Percentiles rank a stretch among this genome's conserved stretches.
Conservation (phyloP, 2,329 filamentous ascomycete genomes). For the Trichoderma atrobrunneum region DNA sequence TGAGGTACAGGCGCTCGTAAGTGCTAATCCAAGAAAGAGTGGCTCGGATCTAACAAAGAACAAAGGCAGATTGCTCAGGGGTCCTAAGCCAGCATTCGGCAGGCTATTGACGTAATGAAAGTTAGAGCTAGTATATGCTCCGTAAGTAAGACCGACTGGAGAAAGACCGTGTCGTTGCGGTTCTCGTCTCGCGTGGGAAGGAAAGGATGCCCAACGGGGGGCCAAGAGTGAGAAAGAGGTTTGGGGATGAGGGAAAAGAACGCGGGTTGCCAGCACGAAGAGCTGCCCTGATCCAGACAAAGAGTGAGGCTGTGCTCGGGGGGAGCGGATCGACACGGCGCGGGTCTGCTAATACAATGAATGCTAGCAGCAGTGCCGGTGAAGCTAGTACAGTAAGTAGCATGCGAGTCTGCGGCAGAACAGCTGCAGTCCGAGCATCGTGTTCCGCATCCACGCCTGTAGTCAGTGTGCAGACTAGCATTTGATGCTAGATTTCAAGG, state of each 20-base stretch:
- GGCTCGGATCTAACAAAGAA: background rate
- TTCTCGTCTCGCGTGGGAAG: background rate
- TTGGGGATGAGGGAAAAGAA: background rate
- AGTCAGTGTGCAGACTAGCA: background rate
- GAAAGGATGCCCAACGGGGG: background rate
- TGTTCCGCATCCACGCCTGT: background rate
- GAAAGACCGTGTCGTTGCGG: slow-evolving; percentile 5
- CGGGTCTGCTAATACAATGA: background rate
- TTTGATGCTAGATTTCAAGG: background rate
- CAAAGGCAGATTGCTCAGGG: background rate
- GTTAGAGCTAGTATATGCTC: background rate
- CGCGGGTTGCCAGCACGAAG: background rate
- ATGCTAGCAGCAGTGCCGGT: background rate
- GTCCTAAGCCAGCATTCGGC: background rate
- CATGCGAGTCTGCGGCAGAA: background rate
- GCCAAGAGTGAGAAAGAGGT: background rate
- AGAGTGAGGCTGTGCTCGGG: slow-evolving; percentile 18
- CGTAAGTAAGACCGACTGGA: background rate
- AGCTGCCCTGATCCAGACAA: background rate
- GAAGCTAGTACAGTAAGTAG: background rate
- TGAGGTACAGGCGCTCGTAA: background rate
- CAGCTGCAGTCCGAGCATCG: background rate
- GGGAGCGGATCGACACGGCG: slow-evolving; percentile 13
- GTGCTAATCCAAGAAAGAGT: background rate
- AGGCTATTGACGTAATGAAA: background rate